Evolutionary conservation across 2,329 filamentous ascomycete species (phyloP).

Genomic region (Fusarium guadeloupense): DNA sequence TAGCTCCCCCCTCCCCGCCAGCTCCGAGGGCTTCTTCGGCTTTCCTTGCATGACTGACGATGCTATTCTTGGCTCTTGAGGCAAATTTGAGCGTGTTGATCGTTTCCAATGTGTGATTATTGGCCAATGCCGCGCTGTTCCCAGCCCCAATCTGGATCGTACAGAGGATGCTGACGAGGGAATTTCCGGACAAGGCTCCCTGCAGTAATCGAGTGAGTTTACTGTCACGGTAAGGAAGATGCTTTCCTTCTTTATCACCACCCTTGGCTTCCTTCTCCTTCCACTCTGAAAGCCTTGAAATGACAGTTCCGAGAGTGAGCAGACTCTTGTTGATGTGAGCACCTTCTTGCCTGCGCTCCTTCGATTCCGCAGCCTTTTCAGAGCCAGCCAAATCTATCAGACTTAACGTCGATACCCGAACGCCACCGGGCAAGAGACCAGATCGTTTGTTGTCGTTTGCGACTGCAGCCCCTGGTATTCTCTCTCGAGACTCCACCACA

Average conservation of each 20-base stretch:
- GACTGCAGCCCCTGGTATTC: conserved; percentile 66
- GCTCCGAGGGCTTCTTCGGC: conserved; percentile 87
- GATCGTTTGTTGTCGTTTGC: conserved; percentile 67
- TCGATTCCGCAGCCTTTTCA: conserved; percentile 93
- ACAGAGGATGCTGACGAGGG: conserved; percentile 95
- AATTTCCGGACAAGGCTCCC: conserved; percentile 90
- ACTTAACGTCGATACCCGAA: conserved; percentile 93
- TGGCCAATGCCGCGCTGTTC: conserved; percentile 74
- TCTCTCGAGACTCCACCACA: conserved; percentile 94
- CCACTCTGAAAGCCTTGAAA: conserved; percentile 87
- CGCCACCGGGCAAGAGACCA: conserved; percentile 81
- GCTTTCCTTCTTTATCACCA: conserved; percentile 84
- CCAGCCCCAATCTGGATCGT: conserved; percentile 90
- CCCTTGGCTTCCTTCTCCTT: conserved; percentile 82
- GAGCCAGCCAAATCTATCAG: conserved; percentile 97
- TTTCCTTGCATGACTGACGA: conserved; percentile 95
- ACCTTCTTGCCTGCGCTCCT: conserved; percentile 92
- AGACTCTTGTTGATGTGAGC: conserved; percentile 99
- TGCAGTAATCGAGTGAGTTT: conserved; percentile 94
- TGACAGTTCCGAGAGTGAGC: conserved; percentile 93
- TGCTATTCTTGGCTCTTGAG: conserved; percentile 95
- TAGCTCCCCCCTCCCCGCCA: conserved; percentile 84
- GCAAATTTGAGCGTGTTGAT: conserved; percentile 97
- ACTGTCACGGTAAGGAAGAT: conserved; percentile 96
- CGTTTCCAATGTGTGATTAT: conserved; percentile 85